phyloP scores from a whole-genome alignment of 306 rosid genomes.

The Rubus parviflorus region DNA sequence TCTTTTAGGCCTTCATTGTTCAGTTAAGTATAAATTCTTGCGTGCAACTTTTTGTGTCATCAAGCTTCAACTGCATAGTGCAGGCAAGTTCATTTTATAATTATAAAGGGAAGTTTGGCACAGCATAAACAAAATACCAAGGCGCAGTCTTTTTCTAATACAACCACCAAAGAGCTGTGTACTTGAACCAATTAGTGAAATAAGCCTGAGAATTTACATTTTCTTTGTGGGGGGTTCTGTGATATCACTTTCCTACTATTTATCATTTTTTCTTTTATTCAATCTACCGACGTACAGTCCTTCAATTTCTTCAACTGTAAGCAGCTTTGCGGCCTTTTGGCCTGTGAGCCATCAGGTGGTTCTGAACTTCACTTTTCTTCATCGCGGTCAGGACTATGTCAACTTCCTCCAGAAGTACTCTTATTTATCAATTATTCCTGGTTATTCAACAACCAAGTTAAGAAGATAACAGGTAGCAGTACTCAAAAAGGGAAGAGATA shows the following conservation, averaged over 20 bases:
- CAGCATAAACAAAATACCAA: background rate
- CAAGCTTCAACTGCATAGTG: conserved; percentile 2
- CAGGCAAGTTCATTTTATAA: background rate
- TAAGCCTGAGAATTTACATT: background rate
- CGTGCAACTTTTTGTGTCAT: conserved; percentile 3
- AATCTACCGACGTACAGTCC: background rate
- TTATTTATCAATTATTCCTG: background rate
- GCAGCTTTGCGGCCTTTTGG: background rate
- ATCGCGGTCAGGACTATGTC: background rate
- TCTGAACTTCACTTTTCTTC: background rate
- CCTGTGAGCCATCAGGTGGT: background rate
- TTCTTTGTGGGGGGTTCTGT: background rate
- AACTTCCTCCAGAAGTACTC: background rate
- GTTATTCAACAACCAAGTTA: conserved; percentile 1
- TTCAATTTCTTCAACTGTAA: conserved; percentile 4
- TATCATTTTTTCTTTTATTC: background rate
- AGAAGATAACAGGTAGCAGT: background rate
- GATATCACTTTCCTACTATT: conserved; percentile 8
- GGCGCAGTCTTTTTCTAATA: background rate
- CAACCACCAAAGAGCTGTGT: background rate
- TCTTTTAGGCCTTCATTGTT: background rate
- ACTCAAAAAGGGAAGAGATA: background rate
- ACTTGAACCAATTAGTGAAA: background rate
- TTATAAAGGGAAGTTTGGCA: background rate
- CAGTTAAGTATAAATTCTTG: conserved; percentile 2